Percentiles rank a stretch among this genome's conserved stretches.
phyloP scores from a whole-genome alignment of 768 basidiomycete species.

The Leucocoprinus leucothites region DNA sequence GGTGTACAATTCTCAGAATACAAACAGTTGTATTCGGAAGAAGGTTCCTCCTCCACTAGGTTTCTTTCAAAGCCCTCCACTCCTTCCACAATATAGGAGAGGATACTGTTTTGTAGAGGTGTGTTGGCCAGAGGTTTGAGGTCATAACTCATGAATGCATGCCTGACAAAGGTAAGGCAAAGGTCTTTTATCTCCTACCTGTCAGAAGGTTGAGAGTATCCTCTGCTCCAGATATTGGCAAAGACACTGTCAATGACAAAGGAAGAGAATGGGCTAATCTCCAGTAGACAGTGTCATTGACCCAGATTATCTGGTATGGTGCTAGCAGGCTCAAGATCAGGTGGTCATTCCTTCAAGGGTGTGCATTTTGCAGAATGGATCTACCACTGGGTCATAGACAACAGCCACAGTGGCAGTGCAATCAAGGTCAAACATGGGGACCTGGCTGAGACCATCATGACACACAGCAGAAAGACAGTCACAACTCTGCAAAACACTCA shows the following conservation, averaged over 20 bases:
- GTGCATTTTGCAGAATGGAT: slow-evolving; percentile 80
- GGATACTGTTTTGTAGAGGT: slow-evolving; percentile 65
- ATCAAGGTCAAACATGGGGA: no score
- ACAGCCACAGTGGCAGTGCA: no score
- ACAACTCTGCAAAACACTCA: no score
- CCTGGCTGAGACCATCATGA: no score
- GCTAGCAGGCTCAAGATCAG: slow-evolving; percentile 59
- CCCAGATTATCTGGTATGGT: slow-evolving; percentile 82
- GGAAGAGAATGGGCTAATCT: slow-evolving; percentile 76
- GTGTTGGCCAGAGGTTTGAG: slow-evolving; percentile 70
- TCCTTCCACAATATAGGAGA: slow-evolving; percentile 81
- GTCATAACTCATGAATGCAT: slow-evolving; percentile 77
- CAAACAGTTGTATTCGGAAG: slow-evolving; percentile 77
- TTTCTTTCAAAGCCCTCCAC: slow-evolving; percentile 72
- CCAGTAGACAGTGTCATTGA: slow-evolving; percentile 74
- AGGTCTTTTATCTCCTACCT: slow-evolving; percentile 85
- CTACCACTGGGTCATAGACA: no score
- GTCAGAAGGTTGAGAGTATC: slow-evolving; percentile 72
- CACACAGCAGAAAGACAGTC: no score
- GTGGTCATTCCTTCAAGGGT: slow-evolving; percentile 53
- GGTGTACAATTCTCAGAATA: slow-evolving; percentile 75
- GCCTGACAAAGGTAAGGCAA: slow-evolving; percentile 82
- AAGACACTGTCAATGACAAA: slow-evolving; percentile 93
- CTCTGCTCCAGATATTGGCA: slow-evolving; percentile 67
- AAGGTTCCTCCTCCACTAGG: slow-evolving; percentile 64